Base-by-base conservation (phyloP, 2,329 filamentous ascomycete genomes). In the Ascochyta pisi region DNA sequence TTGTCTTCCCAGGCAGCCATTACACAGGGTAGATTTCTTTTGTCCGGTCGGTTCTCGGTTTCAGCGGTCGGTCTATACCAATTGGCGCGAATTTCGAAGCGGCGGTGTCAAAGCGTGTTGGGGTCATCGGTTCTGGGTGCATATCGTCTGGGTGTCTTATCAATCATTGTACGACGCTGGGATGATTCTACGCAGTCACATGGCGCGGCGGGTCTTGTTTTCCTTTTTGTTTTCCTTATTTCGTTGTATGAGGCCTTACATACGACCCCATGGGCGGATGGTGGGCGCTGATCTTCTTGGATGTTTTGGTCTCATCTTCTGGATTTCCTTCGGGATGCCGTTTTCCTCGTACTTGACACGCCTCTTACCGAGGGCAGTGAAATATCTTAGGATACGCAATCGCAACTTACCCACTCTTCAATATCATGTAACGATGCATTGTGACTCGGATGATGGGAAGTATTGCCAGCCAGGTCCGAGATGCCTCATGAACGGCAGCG, bases 11-110 rank as follows among this genome's bases (percentile, higher is more conserved):
- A 42, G 43, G 47, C 61, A 58, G 61, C 60, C 64, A 63, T 62
- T 67, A 69, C 64, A 69, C 69, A 63, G 69, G 73, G 71, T 74
- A 75, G 73, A 75, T 76, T 76, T 74, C 71, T 64, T 76, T 73
- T 75, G 73, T 75, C 69, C 63, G 67, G 63, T 66, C 64, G 65
- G 70, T 65, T 69, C 55, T 64, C 57, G 63, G 64, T 66, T 68
- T 66, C 59, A 66, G 66, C 65, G 70, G 73, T 68, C 69, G 72
- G 72, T 75, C 72, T 75, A 76, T 76, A 76, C 74, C 74, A 76
- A 67, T 68, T 61, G 63, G 73, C 71, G 71, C 68, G 69, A 68
- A 65, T 62, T 73, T 71, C 69, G 71, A 73, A 75, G 72, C 72
- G 70, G 66, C 60, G 72, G 72, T 75, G 73, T 74, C 70, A 63